These are phyloP conservation scores for Suillus luteus DNA, from an alignment of 768 basidiomycete genomes.

Conservation along the genomic window DNA sequence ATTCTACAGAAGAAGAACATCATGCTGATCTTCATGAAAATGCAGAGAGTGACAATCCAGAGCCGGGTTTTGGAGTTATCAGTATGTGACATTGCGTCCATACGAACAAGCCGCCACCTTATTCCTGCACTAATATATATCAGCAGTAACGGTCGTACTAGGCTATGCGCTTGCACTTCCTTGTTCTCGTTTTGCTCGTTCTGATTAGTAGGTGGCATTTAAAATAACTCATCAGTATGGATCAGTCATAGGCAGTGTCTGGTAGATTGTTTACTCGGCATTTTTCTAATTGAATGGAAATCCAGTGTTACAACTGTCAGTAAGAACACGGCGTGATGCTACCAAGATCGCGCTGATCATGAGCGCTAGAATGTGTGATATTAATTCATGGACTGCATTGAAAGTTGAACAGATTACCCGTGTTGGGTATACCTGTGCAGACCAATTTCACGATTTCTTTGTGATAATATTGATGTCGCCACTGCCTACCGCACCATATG, in stretches of 20 bases:
- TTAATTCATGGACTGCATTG: too few species aligned
- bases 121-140: not conserved
- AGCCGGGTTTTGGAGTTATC: not conserved
- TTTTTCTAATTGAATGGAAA: not conserved
- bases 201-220: not conserved
- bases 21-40: not conserved
- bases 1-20: not conserved
- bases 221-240: too few species aligned
- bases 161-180: not conserved
- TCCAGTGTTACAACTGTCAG: too few species aligned
- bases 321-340: not conserved
- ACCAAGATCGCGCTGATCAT: not conserved
- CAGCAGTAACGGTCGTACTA: not conserved
- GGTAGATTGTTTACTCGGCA: not conserved
- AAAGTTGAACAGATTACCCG: too few species aligned
- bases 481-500: too few species aligned
- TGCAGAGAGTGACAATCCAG: not conserved
- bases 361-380: not conserved
- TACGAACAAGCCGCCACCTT: not conserved
- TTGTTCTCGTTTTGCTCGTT: not conserved
- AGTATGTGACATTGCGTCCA: not conserved
- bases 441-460: too few species aligned
- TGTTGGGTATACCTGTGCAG: too few species aligned
- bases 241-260: not conserved
- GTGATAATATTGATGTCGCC: too few species aligned